Percentiles rank a stretch among this genome's conserved stretches.
Evolutionary conservation across 345 rosid species (phyloP).

Genomic region (Bruguiera sexangula): DNA sequence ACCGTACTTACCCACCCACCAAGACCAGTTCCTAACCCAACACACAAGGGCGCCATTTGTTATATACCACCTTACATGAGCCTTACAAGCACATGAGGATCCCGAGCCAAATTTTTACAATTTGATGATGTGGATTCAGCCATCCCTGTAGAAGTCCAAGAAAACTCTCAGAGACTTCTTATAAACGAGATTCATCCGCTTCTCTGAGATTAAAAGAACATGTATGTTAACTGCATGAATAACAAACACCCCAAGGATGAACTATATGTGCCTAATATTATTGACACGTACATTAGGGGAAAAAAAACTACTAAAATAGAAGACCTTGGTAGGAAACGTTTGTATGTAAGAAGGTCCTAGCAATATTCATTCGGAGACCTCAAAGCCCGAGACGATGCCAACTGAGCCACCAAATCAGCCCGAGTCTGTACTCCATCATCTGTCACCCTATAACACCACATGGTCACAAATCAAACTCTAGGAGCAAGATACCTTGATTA

Average conservation of each 20-base stretch:
- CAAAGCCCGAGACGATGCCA: conserved; percentile 76
- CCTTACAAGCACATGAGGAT: conserved; percentile 78
- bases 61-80: background rate
- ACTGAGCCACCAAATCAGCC: conserved; percentile 91
- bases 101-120: conserved; percentile 59
- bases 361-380: conserved; percentile 84
- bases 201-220: conserved; percentile 54
- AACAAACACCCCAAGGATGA: background rate
- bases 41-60: too few species aligned
- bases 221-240: background rate
- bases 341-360: conserved; percentile 88
- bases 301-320: background rate
- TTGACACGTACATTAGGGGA: background rate
- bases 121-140: conserved; percentile 49
- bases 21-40: too few species aligned
- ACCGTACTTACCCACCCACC: too few species aligned
- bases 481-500: background rate
- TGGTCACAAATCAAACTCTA: conserved; percentile 3
- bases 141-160: conserved; percentile 96
- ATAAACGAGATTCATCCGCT: conserved; percentile 86
- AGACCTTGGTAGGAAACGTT: conserved; percentile 84
- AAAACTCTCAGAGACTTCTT: conserved; percentile 91
- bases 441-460: conserved; percentile 52
- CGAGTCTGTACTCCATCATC: conserved; percentile 83
- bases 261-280: background rate